A percentile compares a stretch with the other conserved stretches of the same genome.
Evolutionary conservation across 164 flowering plant genomes (phyloP).

Genomic region (Macadamia integrifolia): DNA sequence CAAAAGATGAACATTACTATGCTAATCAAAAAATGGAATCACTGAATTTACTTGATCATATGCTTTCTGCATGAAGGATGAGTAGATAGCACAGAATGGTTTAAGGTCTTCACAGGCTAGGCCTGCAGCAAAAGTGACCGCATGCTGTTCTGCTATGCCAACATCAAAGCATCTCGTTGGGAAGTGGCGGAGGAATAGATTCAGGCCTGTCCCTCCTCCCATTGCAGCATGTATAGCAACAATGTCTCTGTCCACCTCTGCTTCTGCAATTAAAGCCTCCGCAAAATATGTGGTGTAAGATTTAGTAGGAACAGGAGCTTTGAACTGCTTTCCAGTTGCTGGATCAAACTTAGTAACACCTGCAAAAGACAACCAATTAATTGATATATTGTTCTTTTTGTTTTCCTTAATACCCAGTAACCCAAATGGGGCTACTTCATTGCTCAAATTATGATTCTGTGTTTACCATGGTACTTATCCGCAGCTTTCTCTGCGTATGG

Average conservation of each 20-base stretch:
- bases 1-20: neutral
- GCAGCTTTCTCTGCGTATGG: constrained; percentile 95
- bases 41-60: constrained; percentile 76
- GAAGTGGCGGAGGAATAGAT: constrained; percentile 72
- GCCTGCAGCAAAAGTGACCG: constrained; percentile 98
- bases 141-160: constrained; percentile 98
- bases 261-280: constrained; percentile 93
- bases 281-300: constrained; percentile 91
- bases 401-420: too few species aligned
- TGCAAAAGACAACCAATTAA: constrained; percentile 20
- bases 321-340: constrained; percentile 90
- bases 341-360: constrained; percentile 94
- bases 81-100: constrained; percentile 93
- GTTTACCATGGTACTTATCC: constrained; percentile 90
- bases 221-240: constrained; percentile 98
- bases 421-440: too few species aligned
- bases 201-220: constrained; percentile 98
- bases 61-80: constrained; percentile 93
- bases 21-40: neutral
- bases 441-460: neutral
- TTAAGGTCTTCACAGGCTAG: constrained; percentile 92
- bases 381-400: neutral
- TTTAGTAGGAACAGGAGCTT: constrained; percentile 56
- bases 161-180: constrained; percentile 91
- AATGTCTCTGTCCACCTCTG: constrained; percentile 74